Conservation (phyloP, 345 rosid species). For the Pugionium cornutum region DNA sequence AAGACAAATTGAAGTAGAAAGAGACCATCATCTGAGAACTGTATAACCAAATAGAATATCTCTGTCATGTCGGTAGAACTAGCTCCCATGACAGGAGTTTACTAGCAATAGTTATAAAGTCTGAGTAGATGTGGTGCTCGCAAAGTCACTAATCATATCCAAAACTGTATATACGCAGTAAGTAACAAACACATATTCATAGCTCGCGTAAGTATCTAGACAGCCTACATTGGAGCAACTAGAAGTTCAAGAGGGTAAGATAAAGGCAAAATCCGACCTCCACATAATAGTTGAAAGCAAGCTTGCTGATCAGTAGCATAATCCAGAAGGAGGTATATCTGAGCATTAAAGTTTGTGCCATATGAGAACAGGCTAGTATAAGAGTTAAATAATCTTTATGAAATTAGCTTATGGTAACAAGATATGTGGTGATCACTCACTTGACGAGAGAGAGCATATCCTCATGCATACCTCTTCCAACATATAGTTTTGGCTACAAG, state of each 20-base stretch:
- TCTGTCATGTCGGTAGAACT: not conserved
- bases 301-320: slow-evolving; percentile 82
- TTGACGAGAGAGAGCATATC: slow-evolving; percentile 72
- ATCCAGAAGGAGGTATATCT: slow-evolving; percentile 96
- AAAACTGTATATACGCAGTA: too few species aligned
- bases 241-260: slow-evolving; percentile 17
- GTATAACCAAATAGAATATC: slow-evolving; percentile 3
- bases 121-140: too few species aligned
- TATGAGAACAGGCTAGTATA: slow-evolving; percentile 22
- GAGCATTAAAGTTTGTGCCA: slow-evolving; percentile 22
- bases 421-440: slow-evolving; percentile 48
- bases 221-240: slow-evolving; percentile 13
- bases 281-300: slow-evolving; percentile 95
- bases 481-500: slow-evolving; percentile 85
- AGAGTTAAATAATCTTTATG: not conserved
- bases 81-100: too few species aligned
- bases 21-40: not conserved
- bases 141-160: too few species aligned
- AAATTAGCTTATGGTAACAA: slow-evolving; percentile 18
- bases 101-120: too few species aligned
- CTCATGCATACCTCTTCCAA: slow-evolving; percentile 99
- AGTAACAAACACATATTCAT: not conserved
- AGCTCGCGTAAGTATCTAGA: slow-evolving; percentile 22
- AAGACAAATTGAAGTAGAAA: not conserved
- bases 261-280: slow-evolving; percentile 55